Evolutionary conservation across 2,329 filamentous ascomycete species (phyloP).

Genomic region (Alternaria solani): DNA sequence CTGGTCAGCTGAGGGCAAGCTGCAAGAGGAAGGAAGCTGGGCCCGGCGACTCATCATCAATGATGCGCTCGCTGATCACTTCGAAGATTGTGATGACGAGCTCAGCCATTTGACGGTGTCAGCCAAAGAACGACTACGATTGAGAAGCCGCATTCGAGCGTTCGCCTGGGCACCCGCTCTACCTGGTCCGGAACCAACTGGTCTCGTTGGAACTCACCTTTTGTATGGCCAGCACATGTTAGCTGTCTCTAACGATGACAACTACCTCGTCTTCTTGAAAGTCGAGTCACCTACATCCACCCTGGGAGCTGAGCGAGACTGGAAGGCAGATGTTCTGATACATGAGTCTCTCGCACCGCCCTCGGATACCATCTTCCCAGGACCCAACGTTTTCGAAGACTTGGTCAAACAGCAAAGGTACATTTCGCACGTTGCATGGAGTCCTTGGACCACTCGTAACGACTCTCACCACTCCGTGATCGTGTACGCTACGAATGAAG

Average conservation of each 20-base stretch:
- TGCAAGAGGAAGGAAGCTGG: constrained; percentile 58
- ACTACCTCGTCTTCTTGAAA: constrained; percentile 50
- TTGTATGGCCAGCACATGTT: constrained; percentile 44
- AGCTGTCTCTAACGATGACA: constrained; percentile 53
- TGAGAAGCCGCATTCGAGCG: constrained; percentile 51
- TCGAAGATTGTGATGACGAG: constrained; percentile 30
- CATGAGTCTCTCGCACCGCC: constrained; percentile 32
- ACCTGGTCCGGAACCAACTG: constrained; percentile 14
- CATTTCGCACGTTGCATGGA: constrained; percentile 51
- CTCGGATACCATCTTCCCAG: constrained; percentile 17
- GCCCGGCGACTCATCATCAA: constrained; percentile 63
- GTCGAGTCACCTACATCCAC: constrained; percentile 51
- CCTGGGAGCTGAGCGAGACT: constrained; percentile 30
- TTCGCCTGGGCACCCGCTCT: constrained; percentile 53
- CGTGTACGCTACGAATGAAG: constrained; percentile 47
- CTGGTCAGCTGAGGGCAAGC: constrained; percentile 60
- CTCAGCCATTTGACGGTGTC: constrained; percentile 23
- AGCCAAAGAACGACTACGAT: constrained; percentile 46
- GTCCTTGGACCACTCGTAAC: constrained; percentile 45
- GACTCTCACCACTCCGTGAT: constrained; percentile 41
- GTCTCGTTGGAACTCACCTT: constrained; percentile 36
- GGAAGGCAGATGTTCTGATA: constrained; percentile 40
- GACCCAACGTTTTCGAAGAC: constrained; percentile 41
- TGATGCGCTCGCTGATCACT: constrained; percentile 53
- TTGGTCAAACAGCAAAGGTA: constrained; percentile 43